Base-by-base conservation (phyloP, 2,329 filamentous ascomycete genomes). In the Emmonsiellopsis sp. region DNA sequence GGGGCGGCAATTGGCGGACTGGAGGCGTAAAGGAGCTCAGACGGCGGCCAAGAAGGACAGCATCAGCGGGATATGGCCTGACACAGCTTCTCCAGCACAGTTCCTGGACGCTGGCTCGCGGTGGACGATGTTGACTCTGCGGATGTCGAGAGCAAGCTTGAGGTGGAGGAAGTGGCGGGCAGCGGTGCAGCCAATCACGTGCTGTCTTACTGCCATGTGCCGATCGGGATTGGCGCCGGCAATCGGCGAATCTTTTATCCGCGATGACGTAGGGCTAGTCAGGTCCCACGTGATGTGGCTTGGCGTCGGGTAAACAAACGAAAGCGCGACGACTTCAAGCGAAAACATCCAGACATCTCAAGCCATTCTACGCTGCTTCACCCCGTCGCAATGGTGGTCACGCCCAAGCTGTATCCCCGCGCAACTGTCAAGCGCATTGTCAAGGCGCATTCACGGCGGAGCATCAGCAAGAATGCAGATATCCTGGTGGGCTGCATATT, bases 391-490 rank as follows among this genome's bases (percentile, higher is more conserved):
- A 85, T 84, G 79, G 82, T 80, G 50, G 73, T 80, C 10, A 77
- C 82, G 21, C 84, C 85, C 64, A 92, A 89, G 61, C 76, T 88
- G 11, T 95, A 95, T 64, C 90, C 90, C 9, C 84, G 90, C 57
- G 84, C 82, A 14, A 93, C 88, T 0, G 77, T 95, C 62, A 93
- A 90, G 71, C 91, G 90, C 70, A 92, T 94, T 56, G 78, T 94
- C 63, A 95, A 95, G 72, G 89, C 88, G 14, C 89, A 95, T 69
- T 86, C 88, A 7, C 86, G 87, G 58, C 83, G 85, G 65, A 86
- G 80, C 58, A 71, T 95, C 58, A 88, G 85, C 74, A 93, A 89
- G 70, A 91, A 93, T 69, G 86, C 84, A 33, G 91, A 95, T 70
- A 83, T 94, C 54, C 76, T 92, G 72, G 88, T 94, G 71, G 56